Evolutionary conservation across 768 basidiomycete species (phyloP).

Genomic region (Naganishia vaughanmartiniae): DNA sequence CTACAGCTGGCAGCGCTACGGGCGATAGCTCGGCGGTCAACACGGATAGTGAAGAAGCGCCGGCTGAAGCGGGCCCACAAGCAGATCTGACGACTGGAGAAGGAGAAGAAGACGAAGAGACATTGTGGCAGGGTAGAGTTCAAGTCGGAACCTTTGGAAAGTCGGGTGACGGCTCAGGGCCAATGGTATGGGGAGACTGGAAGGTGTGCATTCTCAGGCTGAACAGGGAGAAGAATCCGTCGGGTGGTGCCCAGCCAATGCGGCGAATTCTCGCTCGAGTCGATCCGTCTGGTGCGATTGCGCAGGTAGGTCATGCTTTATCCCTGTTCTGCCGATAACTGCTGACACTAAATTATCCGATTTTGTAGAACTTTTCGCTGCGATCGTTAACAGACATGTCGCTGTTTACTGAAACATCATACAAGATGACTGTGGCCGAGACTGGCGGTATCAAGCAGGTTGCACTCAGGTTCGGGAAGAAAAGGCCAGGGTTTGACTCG

Average conservation of each 20-base stretch:
- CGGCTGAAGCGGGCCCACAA: background rate
- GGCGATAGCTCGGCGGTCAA: slow-evolving; percentile 1
- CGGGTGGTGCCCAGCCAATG: slow-evolving; percentile 22
- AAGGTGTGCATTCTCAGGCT: slow-evolving; percentile 25
- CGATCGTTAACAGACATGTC: slow-evolving; percentile 24
- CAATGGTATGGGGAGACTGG: slow-evolving; percentile 19
- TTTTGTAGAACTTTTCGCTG: slow-evolving; percentile 30
- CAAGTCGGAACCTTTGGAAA: slow-evolving; percentile 19
- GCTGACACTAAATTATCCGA: background rate
- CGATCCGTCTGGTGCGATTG: slow-evolving; percentile 26
- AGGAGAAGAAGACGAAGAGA: slow-evolving; percentile 33
- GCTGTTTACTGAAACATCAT: slow-evolving; percentile 11
- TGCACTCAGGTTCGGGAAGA: slow-evolving; percentile 28
- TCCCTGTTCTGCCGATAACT: background rate
- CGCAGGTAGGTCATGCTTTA: slow-evolving; percentile 11
- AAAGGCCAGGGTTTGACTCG: slow-evolving; percentile 14
- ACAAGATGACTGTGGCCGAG: slow-evolving; percentile 21
- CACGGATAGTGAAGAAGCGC: slow-evolving; percentile 21
- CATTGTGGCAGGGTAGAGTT: slow-evolving; percentile 27
- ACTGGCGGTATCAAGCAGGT: slow-evolving; percentile 28
- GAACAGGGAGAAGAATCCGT: slow-evolving; percentile 24
- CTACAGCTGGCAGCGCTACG: background rate
- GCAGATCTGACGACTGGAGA: slow-evolving; percentile 20
- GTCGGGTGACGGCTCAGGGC: slow-evolving; percentile 15
- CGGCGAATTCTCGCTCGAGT: slow-evolving; percentile 27